Evolutionary conservation across 31 red algal species (phyloP), one percentile per base, ranked within the genome.

Genomic region (Odonthalia washingtoniensis): DNA sequence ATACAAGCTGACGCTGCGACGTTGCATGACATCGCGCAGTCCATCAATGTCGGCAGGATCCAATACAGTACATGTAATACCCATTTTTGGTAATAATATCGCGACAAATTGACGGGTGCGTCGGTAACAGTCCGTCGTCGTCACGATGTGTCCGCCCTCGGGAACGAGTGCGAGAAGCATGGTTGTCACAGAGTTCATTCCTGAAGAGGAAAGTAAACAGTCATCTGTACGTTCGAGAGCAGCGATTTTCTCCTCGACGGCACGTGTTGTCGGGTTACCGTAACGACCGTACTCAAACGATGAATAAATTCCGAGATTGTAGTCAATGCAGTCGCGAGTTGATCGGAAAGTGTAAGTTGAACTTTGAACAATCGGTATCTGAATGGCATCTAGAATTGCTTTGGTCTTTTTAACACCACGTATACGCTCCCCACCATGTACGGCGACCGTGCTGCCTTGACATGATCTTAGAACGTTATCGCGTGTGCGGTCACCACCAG

Each of bases 281-380:
- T 97, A 97, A 33, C 97, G 85, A 9, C 92, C 94, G 61, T 99
- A 99, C 79, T 97, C 97, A 45, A 95, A 99, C 57, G 94, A 96
- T 62, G 90, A 46, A 73, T 99, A 99, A 42, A 38, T 24, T 1
- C 97, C 97, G 65, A 83, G 80, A 76, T 99, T 99, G 87, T 99
- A 99, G 34, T 95, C 84, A 46, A 99, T 96, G 46, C 90, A 96
- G 57, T 99, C 97, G 26, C 49, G 52, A 3, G 97, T 95, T 72
- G 78, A 89, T 35, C 97, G 87, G 73, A 99, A 99, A 28, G 94
- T 96, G 62, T 96, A 99, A 2, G 97, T 99, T 33, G 97, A 86
- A 37, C 81, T 88, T 78, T 96, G 94, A 26, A 96, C 97, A 49
- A 99, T 95, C 46, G 97, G 97, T 35, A 84, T 95, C 24, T 91